phyloP scores from a whole-genome alignment of 176 grass and related monocot genomes.

The Phoenix dactylifera region DNA sequence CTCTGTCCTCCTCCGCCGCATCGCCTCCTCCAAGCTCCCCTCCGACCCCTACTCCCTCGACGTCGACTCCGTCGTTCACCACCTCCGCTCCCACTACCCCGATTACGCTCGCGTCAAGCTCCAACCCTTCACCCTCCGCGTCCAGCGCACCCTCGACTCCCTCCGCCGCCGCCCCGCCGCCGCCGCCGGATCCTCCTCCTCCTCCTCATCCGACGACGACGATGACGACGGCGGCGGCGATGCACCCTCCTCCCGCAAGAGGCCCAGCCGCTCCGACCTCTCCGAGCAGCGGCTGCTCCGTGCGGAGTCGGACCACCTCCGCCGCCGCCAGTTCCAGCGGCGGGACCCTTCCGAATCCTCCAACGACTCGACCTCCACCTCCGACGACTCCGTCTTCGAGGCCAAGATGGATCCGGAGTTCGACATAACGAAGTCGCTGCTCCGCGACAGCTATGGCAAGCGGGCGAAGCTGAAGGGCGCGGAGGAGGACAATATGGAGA shows the following conservation, averaged over 20 bases:
- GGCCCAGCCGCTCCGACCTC: not conserved
- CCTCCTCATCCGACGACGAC: too few species aligned
- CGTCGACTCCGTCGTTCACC: constrained; percentile 32
- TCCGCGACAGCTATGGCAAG: constrained; percentile 42
- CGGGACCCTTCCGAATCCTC: not conserved
- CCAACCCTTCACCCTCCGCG: constrained; percentile 31
- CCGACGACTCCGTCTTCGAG: constrained; percentile 22
- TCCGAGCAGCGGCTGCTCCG: constrained; percentile 16
- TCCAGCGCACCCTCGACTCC: constrained; percentile 18
- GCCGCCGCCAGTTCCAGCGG: too few species aligned
- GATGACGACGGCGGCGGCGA: not conserved
- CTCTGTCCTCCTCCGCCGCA: constrained; percentile 28
- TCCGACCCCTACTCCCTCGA: constrained; percentile 23
- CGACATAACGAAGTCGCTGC: constrained; percentile 57
- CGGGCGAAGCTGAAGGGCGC: constrained; percentile 5
- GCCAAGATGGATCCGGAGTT: constrained; percentile 25
- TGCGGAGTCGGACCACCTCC: not conserved
- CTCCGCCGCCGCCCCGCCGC: constrained; percentile 6
- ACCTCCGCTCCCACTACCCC: constrained; percentile 43
- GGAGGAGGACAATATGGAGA: constrained; percentile 43
- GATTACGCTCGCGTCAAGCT: constrained; percentile 43
- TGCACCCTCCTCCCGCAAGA: constrained; percentile 1
- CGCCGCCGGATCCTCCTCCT: too few species aligned
- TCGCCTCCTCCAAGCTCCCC: constrained; percentile 11
- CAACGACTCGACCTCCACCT: constrained; percentile 33